Conservation (phyloP, 179 eudicot genomes). For the Carnegiea gigantea region DNA sequence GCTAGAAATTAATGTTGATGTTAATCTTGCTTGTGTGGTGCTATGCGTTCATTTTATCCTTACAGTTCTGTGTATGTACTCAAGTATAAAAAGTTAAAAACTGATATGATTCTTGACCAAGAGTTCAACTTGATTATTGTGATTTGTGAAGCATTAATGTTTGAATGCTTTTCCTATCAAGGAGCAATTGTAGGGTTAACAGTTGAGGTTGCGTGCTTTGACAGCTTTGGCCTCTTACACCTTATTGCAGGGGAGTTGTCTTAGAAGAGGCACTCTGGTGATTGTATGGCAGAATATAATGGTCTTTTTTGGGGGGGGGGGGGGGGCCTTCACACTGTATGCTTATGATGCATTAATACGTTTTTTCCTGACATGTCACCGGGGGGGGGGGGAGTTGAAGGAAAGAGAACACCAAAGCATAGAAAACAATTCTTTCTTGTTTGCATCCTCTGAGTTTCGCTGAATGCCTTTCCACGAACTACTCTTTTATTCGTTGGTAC, state of each 20-base stretch:
- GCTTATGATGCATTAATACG: neutral
- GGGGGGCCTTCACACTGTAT: too few relatives aligned
- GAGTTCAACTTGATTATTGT: neutral
- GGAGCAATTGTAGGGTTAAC: too few relatives aligned
- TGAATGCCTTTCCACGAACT: too few relatives aligned
- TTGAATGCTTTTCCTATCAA: neutral
- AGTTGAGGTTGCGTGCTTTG: neutral
- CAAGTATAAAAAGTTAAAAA: neutral
- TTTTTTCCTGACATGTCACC: neutral
- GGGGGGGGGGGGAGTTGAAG: neutral
- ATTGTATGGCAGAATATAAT: neutral
- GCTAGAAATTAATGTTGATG: neutral
- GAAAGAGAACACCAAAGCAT: too few relatives aligned
- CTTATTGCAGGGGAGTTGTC: neutral
- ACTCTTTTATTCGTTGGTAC: neutral
- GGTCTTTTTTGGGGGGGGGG: too few relatives aligned
- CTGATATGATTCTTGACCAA: constrained; percentile 6
- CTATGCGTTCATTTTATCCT: neutral
- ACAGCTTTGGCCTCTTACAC: too few relatives aligned
- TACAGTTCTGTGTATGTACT: neutral
- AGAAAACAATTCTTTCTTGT: neutral
- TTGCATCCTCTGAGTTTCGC: neutral
- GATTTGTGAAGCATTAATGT: neutral
- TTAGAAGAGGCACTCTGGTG: neutral
- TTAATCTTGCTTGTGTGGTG: neutral